A percentile compares a stretch with the other conserved stretches of the same genome.
phyloP scores from a whole-genome alignment of 2,329 filamentous ascomycete species.

The Arthroderma sp. region DNA sequence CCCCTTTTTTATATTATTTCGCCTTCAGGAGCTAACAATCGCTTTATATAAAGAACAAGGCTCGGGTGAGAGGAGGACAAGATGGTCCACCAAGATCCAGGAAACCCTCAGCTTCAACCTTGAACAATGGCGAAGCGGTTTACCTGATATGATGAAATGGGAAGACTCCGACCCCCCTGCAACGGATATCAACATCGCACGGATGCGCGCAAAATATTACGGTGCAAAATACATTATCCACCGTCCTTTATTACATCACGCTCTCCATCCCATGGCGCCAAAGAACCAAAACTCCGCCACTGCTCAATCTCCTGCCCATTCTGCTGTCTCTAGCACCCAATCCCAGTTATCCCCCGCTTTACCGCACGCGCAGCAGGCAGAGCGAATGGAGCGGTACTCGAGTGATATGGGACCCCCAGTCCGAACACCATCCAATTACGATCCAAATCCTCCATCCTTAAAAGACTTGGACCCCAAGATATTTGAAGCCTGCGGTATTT shows the following conservation, averaged over 20 bases:
- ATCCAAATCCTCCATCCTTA: constrained; percentile 12
- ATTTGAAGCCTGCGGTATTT: constrained; percentile 44
- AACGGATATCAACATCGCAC: constrained; percentile 62
- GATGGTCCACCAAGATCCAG: constrained; percentile 27
- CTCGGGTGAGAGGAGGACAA: constrained; percentile 17
- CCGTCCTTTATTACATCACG: constrained; percentile 57
- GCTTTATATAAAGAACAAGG: constrained; percentile 1
- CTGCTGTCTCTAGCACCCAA: constrained; percentile 18
- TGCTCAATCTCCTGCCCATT: constrained; percentile 21
- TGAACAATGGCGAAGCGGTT: constrained; percentile 39
- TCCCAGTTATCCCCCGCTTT: constrained; percentile 24
- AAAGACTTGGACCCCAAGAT: constrained; percentile 34
- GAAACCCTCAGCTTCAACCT: constrained; percentile 35
- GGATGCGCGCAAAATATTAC: constrained; percentile 87
- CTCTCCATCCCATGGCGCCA: constrained; percentile 36
- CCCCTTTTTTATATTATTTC: neutral
- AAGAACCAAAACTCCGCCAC: constrained; percentile 11
- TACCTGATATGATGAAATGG: constrained; percentile 45
- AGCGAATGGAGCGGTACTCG: constrained; percentile 19
- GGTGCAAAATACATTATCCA: constrained; percentile 83
- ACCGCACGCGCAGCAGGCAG: constrained; percentile 17
- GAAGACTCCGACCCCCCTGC: constrained; percentile 57
- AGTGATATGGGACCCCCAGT: constrained; percentile 24
- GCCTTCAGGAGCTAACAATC: neutral
- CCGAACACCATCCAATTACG: constrained; percentile 9